Evolutionary conservation across 371 early-diverging fungal species (phyloP), one percentile per base, ranked within the genome.

Genomic region (Basidiobolus meristosporus): DNA sequence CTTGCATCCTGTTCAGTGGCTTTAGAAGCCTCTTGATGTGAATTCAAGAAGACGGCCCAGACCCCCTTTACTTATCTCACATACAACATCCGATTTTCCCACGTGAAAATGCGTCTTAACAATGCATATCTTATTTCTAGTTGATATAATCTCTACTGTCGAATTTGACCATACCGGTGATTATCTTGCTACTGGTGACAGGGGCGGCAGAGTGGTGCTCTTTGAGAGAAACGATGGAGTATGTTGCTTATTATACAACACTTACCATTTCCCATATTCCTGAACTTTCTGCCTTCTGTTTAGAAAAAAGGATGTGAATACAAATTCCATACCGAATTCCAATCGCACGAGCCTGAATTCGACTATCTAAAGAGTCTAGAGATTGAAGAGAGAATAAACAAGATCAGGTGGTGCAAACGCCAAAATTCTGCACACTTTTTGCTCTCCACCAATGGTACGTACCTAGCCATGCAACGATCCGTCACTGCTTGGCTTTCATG

Each of bases 341-440:
- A 97, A 57, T 95, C 95, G 41, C 98, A 98, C 65, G 90, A 95
- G 57, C 88, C 97, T 23, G 97, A 96, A 69, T 98, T 99, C 54
- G 99, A 99, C 63, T 98, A 97, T 58, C 73, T 99, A 42, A 97
- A 98, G 68, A 90, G 89, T 68, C 70, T 97, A 56, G 98, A 98
- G 56, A 97, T 99, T 43, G 91, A 96, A 57, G 99, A 99, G 52
- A 96, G 97, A 60, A 97, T 99, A 60, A 96, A 96, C 62, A 87
- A 95, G 54, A 96, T 99, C 53, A 84, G 91, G 46, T 92, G 96
- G 90, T 85, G 90, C 62, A 78, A 73, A 53, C 74, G 89, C 34
- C 84, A 84, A 52, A 95, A 91, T 56, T 73, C 90, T 29, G 84
- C 91, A 15, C 93, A 92, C 49, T 98, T 91, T 58, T 60, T 98